phyloP scores from a whole-genome alignment of 768 basidiomycete genomes.

The Gautieria morchelliformis region DNA sequence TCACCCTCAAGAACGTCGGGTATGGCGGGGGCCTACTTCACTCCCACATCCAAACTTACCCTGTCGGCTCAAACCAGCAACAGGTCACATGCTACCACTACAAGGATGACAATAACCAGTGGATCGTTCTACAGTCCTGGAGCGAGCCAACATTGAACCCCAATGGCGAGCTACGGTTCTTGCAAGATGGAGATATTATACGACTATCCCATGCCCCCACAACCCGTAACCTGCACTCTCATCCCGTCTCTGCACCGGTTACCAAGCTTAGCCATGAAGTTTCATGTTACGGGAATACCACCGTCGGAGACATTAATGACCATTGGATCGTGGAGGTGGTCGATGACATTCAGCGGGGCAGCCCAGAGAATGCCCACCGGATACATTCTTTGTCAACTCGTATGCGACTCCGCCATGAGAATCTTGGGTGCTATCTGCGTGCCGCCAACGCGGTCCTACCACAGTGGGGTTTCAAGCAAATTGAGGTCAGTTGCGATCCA shows the following conservation, averaged over 20 bases:
- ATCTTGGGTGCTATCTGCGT: conserved; percentile 77
- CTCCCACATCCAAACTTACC: conserved; percentile 94
- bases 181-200: conserved; percentile 68
- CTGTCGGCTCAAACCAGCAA: conserved; percentile 85
- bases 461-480: conserved; percentile 99
- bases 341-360: conserved; percentile 71
- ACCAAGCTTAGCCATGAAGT: conserved; percentile 88
- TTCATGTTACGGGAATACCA: conserved; percentile 86
- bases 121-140: conserved; percentile 76
- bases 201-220: conserved; percentile 79
- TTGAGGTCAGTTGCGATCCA: conserved; percentile 91
- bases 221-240: conserved; percentile 87
- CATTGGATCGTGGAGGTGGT: conserved; percentile 92
- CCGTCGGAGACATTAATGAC: conserved; percentile 82
- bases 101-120: conserved; percentile 97
- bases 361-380: conserved; percentile 42
- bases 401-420: conserved; percentile 70
- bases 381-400: conserved; percentile 91
- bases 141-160: conserved; percentile 57
- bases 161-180: conserved; percentile 54
- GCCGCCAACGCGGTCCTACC: conserved; percentile 86
- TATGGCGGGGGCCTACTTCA: conserved; percentile 96
- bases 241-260: conserved; percentile 78
- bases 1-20: conserved; percentile 95
- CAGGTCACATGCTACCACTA: conserved; percentile 99